A percentile compares a stretch with the other conserved stretches of the same genome.
Evolutionary conservation across 352 stramenopile genomes (phyloP).

Genomic region (Phytophthora citrophthora): DNA sequence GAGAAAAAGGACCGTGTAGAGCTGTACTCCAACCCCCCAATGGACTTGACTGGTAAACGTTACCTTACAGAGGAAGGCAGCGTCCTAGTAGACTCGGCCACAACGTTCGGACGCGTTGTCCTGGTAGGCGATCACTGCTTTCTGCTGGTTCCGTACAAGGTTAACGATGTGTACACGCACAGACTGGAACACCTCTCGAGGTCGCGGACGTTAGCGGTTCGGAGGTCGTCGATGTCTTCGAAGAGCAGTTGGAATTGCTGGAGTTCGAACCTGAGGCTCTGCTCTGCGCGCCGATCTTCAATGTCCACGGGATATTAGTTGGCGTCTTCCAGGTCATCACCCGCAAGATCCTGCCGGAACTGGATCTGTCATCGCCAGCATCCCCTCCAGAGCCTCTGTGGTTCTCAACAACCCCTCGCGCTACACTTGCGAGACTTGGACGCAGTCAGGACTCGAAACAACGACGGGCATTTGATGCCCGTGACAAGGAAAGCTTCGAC

Average conservation of each 20-base stretch:
- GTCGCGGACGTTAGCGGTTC: constrained; percentile 57
- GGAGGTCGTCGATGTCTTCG: constrained; percentile 65
- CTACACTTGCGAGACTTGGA: constrained; percentile 22
- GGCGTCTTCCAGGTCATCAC: constrained; percentile 73
- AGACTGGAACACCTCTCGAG: constrained; percentile 66
- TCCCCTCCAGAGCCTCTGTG: constrained; percentile 9
- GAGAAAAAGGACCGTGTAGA: constrained; percentile 70
- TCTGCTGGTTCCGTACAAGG: background rate
- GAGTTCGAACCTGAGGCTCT: constrained; percentile 68
- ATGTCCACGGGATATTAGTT: constrained; percentile 64
- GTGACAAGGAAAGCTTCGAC: constrained; percentile 56
- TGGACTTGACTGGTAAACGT: constrained; percentile 46
- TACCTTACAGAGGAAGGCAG: constrained; percentile 64
- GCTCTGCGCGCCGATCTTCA: constrained; percentile 66
- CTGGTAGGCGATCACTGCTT: constrained; percentile 38
- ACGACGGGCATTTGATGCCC: constrained; percentile 33
- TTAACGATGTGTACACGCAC: too few species aligned
- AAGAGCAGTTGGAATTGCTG: constrained; percentile 70
- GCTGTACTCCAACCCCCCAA: constrained; percentile 66
- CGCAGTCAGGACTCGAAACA: constrained; percentile 18
- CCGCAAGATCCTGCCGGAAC: constrained; percentile 31
- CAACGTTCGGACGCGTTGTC: constrained; percentile 73
- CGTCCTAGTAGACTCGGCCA: constrained; percentile 61
- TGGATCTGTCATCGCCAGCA: constrained; percentile 8
- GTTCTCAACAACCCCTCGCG: constrained; percentile 18